Evolutionary conservation across 139 green algal genomes (phyloP).

Genomic region (Microglena sp.): DNA sequence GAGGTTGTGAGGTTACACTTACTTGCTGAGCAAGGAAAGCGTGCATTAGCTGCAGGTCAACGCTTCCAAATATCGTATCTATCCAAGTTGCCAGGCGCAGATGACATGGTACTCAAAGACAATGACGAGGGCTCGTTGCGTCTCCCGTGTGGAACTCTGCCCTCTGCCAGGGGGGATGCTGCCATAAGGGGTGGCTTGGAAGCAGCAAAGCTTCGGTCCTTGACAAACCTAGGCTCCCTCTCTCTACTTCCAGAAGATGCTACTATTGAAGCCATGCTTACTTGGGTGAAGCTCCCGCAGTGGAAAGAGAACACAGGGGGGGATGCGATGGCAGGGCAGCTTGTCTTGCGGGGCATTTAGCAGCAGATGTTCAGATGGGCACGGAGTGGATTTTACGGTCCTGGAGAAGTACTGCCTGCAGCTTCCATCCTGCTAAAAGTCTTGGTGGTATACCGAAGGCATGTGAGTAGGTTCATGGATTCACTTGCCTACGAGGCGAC

Average conservation of each 20-base stretch:
- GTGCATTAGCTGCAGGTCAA: not conserved
- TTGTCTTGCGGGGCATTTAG: slow-evolving; percentile 23
- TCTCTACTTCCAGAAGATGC: not conserved
- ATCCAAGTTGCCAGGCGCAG: no score
- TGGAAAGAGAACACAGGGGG: not conserved
- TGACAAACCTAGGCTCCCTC: slow-evolving; percentile 3
- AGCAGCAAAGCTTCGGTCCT: not conserved
- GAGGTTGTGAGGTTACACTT: not conserved
- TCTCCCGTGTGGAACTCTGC: not conserved
- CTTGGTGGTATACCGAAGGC: slow-evolving; percentile 22
- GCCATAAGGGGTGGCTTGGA: not conserved
- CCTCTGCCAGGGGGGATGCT: not conserved
- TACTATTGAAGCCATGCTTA: not conserved
- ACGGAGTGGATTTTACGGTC: slow-evolving; percentile 1
- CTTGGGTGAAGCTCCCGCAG: not conserved
- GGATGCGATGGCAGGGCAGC: slow-evolving; percentile 13
- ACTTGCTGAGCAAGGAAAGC: not conserved
- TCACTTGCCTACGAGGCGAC: not conserved
- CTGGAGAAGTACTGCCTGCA: not conserved
- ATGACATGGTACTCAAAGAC: no score
- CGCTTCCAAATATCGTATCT: no score
- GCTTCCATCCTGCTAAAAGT: slow-evolving; percentile 12
- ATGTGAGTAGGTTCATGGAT: slow-evolving; percentile 2
- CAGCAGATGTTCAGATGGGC: slow-evolving; percentile 22
- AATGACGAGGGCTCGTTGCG: not conserved